Evolutionary conservation across 2,329 filamentous ascomycete genomes (phyloP).

Genomic region (Zymoseptoria crescenta): DNA sequence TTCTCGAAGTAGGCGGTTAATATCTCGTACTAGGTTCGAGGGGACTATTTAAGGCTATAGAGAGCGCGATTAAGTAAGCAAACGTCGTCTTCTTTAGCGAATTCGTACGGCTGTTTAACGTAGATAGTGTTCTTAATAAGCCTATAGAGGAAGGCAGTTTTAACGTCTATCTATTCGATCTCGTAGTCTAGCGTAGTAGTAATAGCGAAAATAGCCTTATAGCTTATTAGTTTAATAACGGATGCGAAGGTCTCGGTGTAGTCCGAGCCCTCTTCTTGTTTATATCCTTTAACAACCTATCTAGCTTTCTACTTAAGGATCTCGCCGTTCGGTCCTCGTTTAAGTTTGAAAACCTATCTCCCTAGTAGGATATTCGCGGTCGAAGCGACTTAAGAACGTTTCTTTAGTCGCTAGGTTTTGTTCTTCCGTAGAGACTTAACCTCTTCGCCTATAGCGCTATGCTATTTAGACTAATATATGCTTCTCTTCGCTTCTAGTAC

Average conservation of each 20-base stretch:
- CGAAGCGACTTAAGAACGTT: no score
- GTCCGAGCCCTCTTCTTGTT: constrained; percentile 22
- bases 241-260: constrained; percentile 26
- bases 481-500: no score
- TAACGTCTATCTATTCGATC: constrained; percentile 26
- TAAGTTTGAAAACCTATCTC: no score
- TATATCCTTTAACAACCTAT: constrained; percentile 24
- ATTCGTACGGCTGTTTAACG: background rate
- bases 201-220: constrained; percentile 24
- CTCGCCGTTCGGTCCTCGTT: no score
- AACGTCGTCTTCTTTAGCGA: background rate
- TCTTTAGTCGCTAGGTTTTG: no score
- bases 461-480: no score
- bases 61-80: constrained; percentile 1
- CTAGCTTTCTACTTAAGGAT: no score
- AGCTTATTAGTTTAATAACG: no score
- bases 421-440: no score
- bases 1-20: background rate
- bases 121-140: background rate
- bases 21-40: constrained; percentile 3
- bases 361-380: no score
- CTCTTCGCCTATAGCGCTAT: no score
- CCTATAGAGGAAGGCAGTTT: background rate
- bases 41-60: constrained; percentile 6
- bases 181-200: constrained; percentile 15